Conservation (phyloP, 345 rosid species). For the Citrus inodora region DNA sequence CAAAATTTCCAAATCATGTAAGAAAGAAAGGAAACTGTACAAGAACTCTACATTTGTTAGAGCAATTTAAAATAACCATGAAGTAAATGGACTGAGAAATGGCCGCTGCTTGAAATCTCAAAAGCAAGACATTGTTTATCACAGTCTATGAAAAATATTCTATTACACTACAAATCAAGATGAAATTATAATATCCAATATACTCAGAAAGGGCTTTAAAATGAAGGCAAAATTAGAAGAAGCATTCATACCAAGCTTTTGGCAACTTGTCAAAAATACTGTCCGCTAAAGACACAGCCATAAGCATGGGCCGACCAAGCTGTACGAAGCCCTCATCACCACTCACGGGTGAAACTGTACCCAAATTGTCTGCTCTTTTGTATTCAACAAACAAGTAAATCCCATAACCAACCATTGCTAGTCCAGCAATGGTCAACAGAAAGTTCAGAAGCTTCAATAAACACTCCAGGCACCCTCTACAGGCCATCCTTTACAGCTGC, state of each 20-base stretch:
- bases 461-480: slow-evolving; percentile 79
- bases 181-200: background rate
- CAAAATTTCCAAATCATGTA: background rate
- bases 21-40: background rate
- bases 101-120: background rate
- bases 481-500: slow-evolving; percentile 48
- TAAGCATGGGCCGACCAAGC: slow-evolving; percentile 84
- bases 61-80: background rate
- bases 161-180: no score
- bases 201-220: background rate
- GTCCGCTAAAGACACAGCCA: slow-evolving; percentile 55
- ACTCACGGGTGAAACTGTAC: slow-evolving; percentile 23
- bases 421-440: slow-evolving; percentile 69
- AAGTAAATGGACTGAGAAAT: background rate
- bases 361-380: slow-evolving; percentile 32
- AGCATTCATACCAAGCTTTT: slow-evolving; percentile 72
- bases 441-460: slow-evolving; percentile 80
- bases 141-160: background rate
- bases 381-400: slow-evolving; percentile 89
- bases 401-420: slow-evolving; percentile 92
- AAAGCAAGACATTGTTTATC: background rate
- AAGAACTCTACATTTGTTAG: background rate
- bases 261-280: slow-evolving; percentile 60
- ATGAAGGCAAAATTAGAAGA: background rate
- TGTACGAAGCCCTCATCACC: slow-evolving; percentile 36